These are phyloP conservation scores for Tausonia pullulans DNA, from an alignment of 1,284 basidiomycete genomes.

Conservation along the genomic window DNA sequence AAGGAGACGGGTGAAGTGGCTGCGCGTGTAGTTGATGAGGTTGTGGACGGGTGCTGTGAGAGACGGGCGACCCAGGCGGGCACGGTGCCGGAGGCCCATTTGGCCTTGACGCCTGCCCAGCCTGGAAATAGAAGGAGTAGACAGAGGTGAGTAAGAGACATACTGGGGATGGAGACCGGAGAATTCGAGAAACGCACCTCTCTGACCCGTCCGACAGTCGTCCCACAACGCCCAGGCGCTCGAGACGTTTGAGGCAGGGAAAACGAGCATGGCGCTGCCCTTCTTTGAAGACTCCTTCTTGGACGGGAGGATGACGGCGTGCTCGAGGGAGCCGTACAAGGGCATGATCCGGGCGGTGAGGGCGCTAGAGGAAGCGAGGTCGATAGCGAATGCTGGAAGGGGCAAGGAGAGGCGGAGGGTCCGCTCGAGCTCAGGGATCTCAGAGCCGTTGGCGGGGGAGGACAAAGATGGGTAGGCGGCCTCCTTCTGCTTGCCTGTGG, in stretches of 20 bases:
- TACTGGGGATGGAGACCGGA: too few relatives aligned
- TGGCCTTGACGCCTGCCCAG: slow-evolving; percentile 7
- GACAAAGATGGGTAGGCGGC: too few relatives aligned
- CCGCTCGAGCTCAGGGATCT: slow-evolving; percentile 32
- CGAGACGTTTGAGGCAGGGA: slow-evolving; percentile 36
- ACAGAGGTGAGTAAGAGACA: too few relatives aligned
- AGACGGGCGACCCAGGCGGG: slow-evolving; percentile 14
- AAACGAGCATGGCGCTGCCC: slow-evolving; percentile 28
- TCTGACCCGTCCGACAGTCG: slow-evolving; percentile 19
- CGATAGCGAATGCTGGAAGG: slow-evolving; percentile 4
- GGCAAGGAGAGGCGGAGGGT: slow-evolving; percentile 30
- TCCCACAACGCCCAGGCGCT: slow-evolving; percentile 33
- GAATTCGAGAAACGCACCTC: not conserved
- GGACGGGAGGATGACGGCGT: slow-evolving; percentile 24
- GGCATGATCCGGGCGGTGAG: slow-evolving; percentile 20
- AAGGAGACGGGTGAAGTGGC: not conserved
- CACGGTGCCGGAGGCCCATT: slow-evolving; percentile 12
- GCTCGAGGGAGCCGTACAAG: slow-evolving; percentile 29
- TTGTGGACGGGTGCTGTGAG: not conserved
- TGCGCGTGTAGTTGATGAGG: not conserved
- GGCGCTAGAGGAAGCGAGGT: slow-evolving; percentile 8
- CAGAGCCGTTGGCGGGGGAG: slow-evolving; percentile 22
- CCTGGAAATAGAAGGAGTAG: too few relatives aligned
- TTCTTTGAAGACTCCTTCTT: slow-evolving; percentile 3
- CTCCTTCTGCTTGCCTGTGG: too few relatives aligned